A percentile compares a stretch with the other conserved stretches of the same genome.
These are phyloP conservation scores for Musa schizocarpa DNA, from an alignment of 176 grass and related monocot species.

Conservation along the genomic window DNA sequence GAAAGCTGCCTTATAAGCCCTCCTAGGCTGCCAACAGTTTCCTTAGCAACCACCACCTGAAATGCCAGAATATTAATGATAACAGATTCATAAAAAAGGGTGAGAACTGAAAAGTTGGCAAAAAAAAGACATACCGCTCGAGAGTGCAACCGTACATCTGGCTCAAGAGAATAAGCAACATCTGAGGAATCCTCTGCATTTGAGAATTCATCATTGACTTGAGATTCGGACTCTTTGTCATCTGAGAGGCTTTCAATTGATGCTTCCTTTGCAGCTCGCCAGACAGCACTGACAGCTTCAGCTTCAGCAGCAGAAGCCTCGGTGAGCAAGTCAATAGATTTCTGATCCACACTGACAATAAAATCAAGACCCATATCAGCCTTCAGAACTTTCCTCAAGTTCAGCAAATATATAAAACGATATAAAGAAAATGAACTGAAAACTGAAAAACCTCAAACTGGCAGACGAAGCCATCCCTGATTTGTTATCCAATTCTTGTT, in stretches of 20 bases:
- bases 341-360: constrained; percentile 46
- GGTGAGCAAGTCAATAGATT: constrained; percentile 89
- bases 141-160: constrained; percentile 74
- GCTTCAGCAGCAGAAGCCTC: constrained; percentile 90
- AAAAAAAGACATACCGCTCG: constrained; percentile 62
- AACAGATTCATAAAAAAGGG: not conserved
- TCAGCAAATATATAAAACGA: constrained; percentile 8
- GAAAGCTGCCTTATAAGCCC: constrained; percentile 90
- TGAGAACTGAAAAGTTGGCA: constrained; percentile 17
- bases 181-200: constrained; percentile 40
- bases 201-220: constrained; percentile 53
- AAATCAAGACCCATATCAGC: not conserved
- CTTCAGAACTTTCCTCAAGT: not conserved
- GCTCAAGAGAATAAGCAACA: constrained; percentile 58
- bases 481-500: constrained; percentile 53
- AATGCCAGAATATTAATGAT: constrained; percentile 11
- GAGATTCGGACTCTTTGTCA: constrained; percentile 67
- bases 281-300: constrained; percentile 91
- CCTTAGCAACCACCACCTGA: constrained; percentile 98
- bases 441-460: constrained; percentile 38
- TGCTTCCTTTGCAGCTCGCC: constrained; percentile 88
- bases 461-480: constrained; percentile 25
- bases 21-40: constrained; percentile 86
- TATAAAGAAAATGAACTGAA: not conserved
- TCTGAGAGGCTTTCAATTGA: constrained; percentile 75